Evolutionary conservation across 2,329 filamentous ascomycete species (phyloP), one percentile per base, ranked within the genome.

Genomic region (Macroventuria anomochaeta): DNA sequence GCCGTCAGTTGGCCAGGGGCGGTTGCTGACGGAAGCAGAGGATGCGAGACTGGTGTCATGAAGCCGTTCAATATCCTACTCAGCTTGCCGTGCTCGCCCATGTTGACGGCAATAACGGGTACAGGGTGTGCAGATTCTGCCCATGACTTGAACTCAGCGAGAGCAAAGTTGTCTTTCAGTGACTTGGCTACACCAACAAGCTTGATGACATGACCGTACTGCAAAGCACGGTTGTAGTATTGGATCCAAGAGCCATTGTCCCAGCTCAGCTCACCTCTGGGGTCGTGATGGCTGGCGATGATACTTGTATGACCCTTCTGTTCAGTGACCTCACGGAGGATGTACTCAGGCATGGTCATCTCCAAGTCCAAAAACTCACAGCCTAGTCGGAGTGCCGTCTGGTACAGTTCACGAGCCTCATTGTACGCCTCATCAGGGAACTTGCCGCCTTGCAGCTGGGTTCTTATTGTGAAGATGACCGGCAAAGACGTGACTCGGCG

Each of bases 251-350:
- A 91, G n/a, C 90, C 91, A 63, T 96, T 93, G 60, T 82, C 87
- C 95, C 95, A 99, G 1, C 90, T 93, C 15, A 97, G 80, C 18
- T 82, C 80, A 7, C 88, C 88, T 50, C 83, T 78, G 0, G 92
- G 90, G 71, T 99, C 95, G 72, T 99, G 95, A 72, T 99, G 93
- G 0, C 95, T 99, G 7, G 93, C 92, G 65, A 99, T 96, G 69
- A 99, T 90, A 57, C 87, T 88, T 1, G 91, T 91, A 60, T 84
- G 82, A 2, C 88, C 87, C 72, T 90, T 89, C 59, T 81, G 84
- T 48, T 88, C 84, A 0, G 84, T 81, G 3, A 96, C 81, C 12
- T 83, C 79, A 38, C 88, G 83, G 25, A 97, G 81, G 28, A 96
- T 80, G n/a, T 86, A 79, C 43, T 91, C 86, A 0, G 92, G 88